These are phyloP conservation scores for Nicotiana paniculata DNA, from an alignment of 257 asterid species.

Conservation along the genomic window DNA sequence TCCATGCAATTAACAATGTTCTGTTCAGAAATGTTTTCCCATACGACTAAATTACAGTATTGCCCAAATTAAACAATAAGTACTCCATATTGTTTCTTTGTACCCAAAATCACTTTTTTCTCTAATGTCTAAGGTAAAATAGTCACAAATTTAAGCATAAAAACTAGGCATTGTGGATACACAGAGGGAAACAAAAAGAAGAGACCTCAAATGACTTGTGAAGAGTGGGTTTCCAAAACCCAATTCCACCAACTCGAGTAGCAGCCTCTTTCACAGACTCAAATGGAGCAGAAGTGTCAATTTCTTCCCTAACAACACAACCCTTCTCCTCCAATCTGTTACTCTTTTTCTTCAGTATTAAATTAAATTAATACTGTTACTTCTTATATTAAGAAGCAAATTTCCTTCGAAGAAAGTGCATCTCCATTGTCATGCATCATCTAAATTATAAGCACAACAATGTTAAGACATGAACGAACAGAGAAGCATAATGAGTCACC, in stretches of 20 bases:
- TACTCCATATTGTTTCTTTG: not conserved
- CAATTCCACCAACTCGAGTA: slow-evolving; percentile 79
- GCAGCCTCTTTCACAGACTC: slow-evolving; percentile 96
- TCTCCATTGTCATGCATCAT: not conserved
- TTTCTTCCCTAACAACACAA: slow-evolving; percentile 39
- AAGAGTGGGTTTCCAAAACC: slow-evolving; percentile 78
- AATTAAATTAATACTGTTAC: not conserved
- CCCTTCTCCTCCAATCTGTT: not conserved
- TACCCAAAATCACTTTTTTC: not conserved
- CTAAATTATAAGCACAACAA: not conserved
- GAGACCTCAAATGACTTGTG: slow-evolving; percentile 4
- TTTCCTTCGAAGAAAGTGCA: not conserved
- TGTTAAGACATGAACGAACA: not conserved
- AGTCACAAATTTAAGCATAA: not conserved
- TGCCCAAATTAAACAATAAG: not conserved
- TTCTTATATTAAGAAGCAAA: not conserved
- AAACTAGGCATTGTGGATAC: not conserved
- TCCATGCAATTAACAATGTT: no score
- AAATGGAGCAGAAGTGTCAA: slow-evolving; percentile 91
- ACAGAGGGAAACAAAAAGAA: slow-evolving; percentile 13
- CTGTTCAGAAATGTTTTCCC: no score
- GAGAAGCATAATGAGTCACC: not conserved
- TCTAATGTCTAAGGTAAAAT: not conserved
- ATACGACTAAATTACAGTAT: no score
- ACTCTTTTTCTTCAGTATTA: not conserved